Evolutionary conservation across 306 rosid species (phyloP), one percentile per base, ranked within the genome.

Genomic region (Begonia masoniana): DNA sequence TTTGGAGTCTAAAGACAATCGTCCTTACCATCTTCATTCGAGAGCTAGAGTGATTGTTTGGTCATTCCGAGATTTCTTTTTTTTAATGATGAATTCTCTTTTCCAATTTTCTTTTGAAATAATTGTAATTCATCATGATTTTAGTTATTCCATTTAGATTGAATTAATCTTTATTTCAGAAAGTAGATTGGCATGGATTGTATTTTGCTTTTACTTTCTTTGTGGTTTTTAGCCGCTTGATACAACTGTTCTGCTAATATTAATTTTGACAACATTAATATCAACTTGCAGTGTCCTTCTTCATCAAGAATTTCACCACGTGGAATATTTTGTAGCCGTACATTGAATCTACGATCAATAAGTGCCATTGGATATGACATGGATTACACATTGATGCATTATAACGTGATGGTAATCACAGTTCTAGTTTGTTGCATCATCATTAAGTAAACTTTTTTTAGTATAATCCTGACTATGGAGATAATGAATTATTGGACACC

Each of bases 331-430:
- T 91, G 97, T 61, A 85, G 69, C 73, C 96, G 97, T 11, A 91
- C 96, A 5, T 77, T 91, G 88, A 91, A 91, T 78, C 86, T 91
- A 24, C 76, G 96, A 41, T 91, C 97, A 52, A 86, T 91, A 52
- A 81, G 96, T 77, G 97, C 84, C 70, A 91, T 91, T 66, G 97
- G 97, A 71, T 91, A 91, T 70, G 97, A 86, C 71, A 86, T 91
- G 97, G 97, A 91, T 73, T 91, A 91, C 57, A 91, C 97, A 24
- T 74, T 91, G 82, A 70, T 91, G 71, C 97, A 91, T 60, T 91
- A 91, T 55, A 91, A 86, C 68, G 96, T 91, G 74, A 77, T 60
- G 95, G 97, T 89, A 79, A 56, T 14, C 55, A 43, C 61, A 53
- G 56, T 66, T 58, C 39, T 31, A 55, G 54, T 56, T 5, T 17